Percentiles rank a stretch among this genome's conserved stretches.
Conservation (phyloP, 345 rosid genomes). For the Citrus cavaleriei region DNA sequence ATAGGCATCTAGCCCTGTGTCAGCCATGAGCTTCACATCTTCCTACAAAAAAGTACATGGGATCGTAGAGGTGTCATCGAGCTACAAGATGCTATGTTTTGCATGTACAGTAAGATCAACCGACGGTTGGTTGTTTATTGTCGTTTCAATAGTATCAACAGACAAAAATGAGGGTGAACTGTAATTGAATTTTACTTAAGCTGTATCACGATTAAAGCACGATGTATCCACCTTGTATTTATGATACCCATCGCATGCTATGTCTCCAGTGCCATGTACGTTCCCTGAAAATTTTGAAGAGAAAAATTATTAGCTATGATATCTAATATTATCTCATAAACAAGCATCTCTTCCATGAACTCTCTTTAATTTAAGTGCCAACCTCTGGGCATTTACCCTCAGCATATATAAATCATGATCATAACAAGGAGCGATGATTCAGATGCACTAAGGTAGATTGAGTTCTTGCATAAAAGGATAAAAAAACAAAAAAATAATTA, state of each 20-base stretch:
- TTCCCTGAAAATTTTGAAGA: conserved; percentile 27
- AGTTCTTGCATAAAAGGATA: background rate
- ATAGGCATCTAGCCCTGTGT: conserved; percentile 59
- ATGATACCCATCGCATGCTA: conserved; percentile 54
- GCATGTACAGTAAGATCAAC: background rate
- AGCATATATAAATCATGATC: background rate
- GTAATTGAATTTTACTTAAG: background rate
- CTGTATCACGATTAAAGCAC: background rate
- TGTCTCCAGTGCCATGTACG: conserved; percentile 36
- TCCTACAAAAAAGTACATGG: conserved; percentile 36
- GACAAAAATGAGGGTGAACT: background rate
- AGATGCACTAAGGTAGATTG: background rate
- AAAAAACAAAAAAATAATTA: background rate
- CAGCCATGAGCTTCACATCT: conserved; percentile 75
- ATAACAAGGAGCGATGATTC: background rate
- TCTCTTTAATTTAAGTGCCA: background rate
- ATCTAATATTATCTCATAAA: background rate
- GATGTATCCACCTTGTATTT: conserved; percentile 49
- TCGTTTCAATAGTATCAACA: background rate
- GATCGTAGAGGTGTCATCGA: background rate
- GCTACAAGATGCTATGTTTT: background rate
- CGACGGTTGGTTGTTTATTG: background rate
- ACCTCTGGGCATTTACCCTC: background rate
- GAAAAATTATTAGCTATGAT: background rate
- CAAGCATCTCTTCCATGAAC: background rate